A percentile compares a stretch with the other conserved stretches of the same genome.
phyloP scores from a whole-genome alignment of 345 rosid species.

The Populus simonii region DNA sequence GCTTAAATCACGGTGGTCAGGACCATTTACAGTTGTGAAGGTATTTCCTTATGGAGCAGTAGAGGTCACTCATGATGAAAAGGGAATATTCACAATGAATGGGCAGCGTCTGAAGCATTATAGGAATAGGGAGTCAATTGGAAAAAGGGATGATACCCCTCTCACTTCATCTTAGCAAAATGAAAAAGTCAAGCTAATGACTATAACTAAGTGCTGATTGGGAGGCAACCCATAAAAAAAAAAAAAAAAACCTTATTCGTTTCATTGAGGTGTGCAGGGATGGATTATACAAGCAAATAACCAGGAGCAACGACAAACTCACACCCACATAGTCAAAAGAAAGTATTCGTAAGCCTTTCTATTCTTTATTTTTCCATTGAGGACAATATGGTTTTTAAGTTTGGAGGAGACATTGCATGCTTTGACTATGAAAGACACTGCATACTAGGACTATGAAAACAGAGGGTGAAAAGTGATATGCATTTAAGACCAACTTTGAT shows the following conservation, averaged over 20 bases:
- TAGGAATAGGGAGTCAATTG: background rate
- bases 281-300: background rate
- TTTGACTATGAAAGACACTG: background rate
- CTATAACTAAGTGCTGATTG: no score
- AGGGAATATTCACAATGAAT: no score
- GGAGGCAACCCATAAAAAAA: background rate
- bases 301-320: no score
- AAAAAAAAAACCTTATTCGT: background rate
- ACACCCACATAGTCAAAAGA: background rate
- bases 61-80: background rate
- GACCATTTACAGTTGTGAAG: background rate
- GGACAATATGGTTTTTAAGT: background rate
- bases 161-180: no score
- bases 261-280: background rate
- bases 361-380: background rate
- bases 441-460: no score
- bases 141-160: no score
- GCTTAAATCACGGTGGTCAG: background rate
- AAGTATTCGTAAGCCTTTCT: no score
- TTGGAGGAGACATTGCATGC: background rate
- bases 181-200: no score
- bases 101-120: background rate
- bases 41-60: background rate
- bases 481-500: background rate
- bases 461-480: no score